Conservation (phyloP, 768 basidiomycete species). For the Trametes punicea region DNA sequence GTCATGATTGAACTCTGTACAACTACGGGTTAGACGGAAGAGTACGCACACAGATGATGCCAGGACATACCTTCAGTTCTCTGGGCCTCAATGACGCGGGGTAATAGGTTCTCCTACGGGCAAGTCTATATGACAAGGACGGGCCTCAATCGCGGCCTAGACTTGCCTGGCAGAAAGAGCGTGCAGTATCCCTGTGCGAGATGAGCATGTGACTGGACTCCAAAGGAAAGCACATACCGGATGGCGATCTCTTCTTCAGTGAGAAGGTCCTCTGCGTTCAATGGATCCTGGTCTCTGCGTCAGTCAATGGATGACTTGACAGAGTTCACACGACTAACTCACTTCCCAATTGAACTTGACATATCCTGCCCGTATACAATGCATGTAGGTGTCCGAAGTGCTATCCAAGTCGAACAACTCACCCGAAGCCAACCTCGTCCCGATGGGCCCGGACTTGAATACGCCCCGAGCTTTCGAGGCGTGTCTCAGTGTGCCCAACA, state of each 20-base stretch:
- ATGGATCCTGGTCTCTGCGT: conserved; percentile 61
- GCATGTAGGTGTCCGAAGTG: too few relatives aligned
- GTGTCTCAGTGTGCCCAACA: too few relatives aligned
- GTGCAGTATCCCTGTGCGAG: conserved; percentile 65
- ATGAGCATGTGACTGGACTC: neutral
- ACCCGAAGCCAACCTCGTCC: conserved; percentile 3
- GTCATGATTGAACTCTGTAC: conserved; percentile 66
- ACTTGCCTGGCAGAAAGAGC: conserved; percentile 73
- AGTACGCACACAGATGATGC: neutral
- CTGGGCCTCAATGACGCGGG: conserved; percentile 88
- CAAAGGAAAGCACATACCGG: conserved; percentile 48
- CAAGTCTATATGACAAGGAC: neutral
- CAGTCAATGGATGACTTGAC: neutral
- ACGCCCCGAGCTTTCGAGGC: neutral
- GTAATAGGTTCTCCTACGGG: conserved; percentile 70
- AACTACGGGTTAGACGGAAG: neutral
- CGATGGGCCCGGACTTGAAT: neutral
- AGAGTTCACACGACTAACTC: neutral
- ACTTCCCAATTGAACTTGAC: conserved; percentile 32
- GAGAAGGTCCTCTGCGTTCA: conserved; percentile 73
- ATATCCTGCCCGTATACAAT: conserved; percentile 17
- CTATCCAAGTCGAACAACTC: too few relatives aligned
- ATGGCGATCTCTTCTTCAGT: conserved; percentile 90
- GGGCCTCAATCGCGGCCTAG: neutral
- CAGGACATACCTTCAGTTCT: conserved; percentile 69